Evolutionary conservation across 345 rosid species (phyloP).

Genomic region (Eucalyptus albens): DNA sequence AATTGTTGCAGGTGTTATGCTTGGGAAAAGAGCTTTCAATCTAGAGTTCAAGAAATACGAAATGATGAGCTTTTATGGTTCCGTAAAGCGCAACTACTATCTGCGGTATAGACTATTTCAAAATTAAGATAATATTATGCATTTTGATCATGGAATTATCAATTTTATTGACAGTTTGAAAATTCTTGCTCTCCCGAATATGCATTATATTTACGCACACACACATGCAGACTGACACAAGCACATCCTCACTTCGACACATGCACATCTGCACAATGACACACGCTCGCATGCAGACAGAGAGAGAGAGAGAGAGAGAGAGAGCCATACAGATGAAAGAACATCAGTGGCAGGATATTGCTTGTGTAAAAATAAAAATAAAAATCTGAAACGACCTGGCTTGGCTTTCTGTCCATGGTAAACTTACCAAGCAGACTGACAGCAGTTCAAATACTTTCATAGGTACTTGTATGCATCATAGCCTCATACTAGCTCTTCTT

Average conservation of each 20-base stretch:
- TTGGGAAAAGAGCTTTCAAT: constrained; percentile 92
- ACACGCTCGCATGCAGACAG: not conserved
- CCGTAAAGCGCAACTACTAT: constrained; percentile 67
- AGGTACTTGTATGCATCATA: not conserved
- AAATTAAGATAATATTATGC: not conserved
- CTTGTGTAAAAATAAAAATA: not conserved
- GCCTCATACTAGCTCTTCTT: not conserved
- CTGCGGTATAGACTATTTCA: constrained; percentile 45
- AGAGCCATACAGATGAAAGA: not conserved
- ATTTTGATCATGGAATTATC: not conserved
- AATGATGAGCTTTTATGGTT: constrained; percentile 84
- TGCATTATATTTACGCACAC: not conserved
- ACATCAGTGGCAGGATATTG: not conserved
- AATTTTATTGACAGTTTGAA: not conserved
- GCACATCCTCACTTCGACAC: not conserved
- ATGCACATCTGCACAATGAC: not conserved
- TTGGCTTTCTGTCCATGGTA: not conserved
- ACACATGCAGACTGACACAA: not conserved
- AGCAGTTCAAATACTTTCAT: not conserved
- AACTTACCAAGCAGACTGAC: not conserved
- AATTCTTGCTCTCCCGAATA: not conserved
- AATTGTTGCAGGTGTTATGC: constrained; percentile 67
- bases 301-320: not conserved
- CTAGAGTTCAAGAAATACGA: constrained; percentile 55
- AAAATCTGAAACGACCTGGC: not conserved